Evolutionary conservation across 306 rosid species (phyloP).

Genomic region (Sindora glabra): DNA sequence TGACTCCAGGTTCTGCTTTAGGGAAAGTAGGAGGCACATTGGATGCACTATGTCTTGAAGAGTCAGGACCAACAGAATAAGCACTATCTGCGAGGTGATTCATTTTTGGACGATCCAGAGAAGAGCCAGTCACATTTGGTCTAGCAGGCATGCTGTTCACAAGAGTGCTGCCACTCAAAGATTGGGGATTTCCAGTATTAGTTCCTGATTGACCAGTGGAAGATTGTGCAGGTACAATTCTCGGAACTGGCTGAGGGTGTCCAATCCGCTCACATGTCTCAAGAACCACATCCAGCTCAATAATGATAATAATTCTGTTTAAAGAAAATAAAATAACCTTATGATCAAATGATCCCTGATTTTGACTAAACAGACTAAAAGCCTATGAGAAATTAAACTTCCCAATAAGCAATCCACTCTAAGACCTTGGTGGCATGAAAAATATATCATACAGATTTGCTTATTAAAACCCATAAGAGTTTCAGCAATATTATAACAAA

Average conservation of each 20-base stretch:
- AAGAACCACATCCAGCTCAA: slow-evolving; percentile 52
- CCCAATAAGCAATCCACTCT: neutral
- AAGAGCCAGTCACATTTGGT: slow-evolving; percentile 22
- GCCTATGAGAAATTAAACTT: neutral
- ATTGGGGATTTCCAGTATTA: slow-evolving; percentile 26
- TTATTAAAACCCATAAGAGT: too few species aligned
- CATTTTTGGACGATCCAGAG: slow-evolving; percentile 31
- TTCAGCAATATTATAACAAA: neutral
- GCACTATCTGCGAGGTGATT: slow-evolving; percentile 30
- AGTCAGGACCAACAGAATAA: slow-evolving; percentile 26
- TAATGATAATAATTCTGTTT: slow-evolving; percentile 67
- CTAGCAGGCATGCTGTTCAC: slow-evolving; percentile 25
- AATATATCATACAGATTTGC: too few species aligned
- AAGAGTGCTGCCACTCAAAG: slow-evolving; percentile 21
- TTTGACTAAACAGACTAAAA: neutral
- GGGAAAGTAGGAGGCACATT: slow-evolving; percentile 29
- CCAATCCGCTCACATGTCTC: slow-evolving; percentile 61
- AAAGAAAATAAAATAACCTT: slow-evolving; percentile 1
- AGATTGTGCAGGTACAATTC: slow-evolving; percentile 10
- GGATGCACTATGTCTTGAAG: slow-evolving; percentile 33
- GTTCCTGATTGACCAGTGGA: slow-evolving; percentile 29
- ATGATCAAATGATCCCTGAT: neutral
- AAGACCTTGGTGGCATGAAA: too few species aligned
- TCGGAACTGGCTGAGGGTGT: slow-evolving; percentile 34
- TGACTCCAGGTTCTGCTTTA: slow-evolving; percentile 24